Conservation (phyloP, 805 yeast species). For the Blastobotrys robertii region DNA sequence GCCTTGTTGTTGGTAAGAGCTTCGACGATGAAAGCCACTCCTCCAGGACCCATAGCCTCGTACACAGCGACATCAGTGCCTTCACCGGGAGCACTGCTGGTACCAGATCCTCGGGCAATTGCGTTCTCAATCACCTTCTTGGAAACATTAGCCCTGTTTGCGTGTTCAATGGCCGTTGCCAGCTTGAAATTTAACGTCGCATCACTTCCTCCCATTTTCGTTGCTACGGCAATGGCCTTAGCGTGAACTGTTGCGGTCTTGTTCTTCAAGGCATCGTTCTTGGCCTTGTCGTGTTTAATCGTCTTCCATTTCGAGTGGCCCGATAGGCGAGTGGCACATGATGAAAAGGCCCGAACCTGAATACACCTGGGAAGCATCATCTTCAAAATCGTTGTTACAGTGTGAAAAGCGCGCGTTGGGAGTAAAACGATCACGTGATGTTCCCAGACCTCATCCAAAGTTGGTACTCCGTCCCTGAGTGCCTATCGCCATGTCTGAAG, state of each 20-base stretch:
- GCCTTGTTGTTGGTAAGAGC: conserved; percentile 84
- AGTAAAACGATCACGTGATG: too few relatives aligned
- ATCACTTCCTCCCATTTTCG: conserved; percentile 53
- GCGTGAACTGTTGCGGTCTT: conserved; percentile 63
- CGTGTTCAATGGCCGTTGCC: conserved; percentile 66
- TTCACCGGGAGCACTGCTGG: conserved; percentile 34
- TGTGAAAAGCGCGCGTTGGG: neutral
- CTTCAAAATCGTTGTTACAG: neutral
- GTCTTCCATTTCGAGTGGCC: conserved; percentile 97
- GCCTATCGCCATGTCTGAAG: conserved; percentile 31
- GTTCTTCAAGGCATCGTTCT: conserved; percentile 74
- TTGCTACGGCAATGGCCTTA: conserved; percentile 63
- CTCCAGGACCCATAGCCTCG: conserved; percentile 81
- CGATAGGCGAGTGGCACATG: conserved; percentile 19
- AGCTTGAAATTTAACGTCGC: conserved; percentile 49
- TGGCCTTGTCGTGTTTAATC: conserved; percentile 88
- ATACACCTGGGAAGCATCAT: conserved; percentile 1
- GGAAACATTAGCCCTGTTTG: conserved; percentile 53
- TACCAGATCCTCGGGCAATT: conserved; percentile 72
- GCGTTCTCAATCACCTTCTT: conserved; percentile 85
- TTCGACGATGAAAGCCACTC: conserved; percentile 74
- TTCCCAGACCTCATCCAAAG: neutral
- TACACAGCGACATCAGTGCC: conserved; percentile 49
- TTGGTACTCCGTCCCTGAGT: neutral
- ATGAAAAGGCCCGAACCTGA: conserved; percentile 1